Base-by-base conservation (phyloP, 257 asterid genomes). In the Eustoma russellianum region DNA sequence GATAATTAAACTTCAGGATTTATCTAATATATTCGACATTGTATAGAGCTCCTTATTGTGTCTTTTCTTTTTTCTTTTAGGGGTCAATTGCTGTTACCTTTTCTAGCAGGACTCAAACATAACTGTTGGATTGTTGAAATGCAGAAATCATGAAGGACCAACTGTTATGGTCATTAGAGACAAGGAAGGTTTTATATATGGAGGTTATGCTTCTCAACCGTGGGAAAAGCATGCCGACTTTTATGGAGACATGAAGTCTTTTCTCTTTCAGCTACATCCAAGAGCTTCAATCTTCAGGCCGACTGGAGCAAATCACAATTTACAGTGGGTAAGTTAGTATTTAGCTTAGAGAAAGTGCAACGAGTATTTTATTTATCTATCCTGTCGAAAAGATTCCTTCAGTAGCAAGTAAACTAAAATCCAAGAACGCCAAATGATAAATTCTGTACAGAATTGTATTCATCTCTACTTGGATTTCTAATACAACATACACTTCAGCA, bases 191-290 rank as follows among this genome's bases (percentile, higher is more conserved):
- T 70, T n/a, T 71, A 63, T 85, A 24, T 87, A 84, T 57, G 98
- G 95, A 60, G 98, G 98, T 64, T 85, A 80, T 69, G 97, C 95
- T 61, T 91, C 98, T 70, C 97, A 84, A 66, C 81, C 98, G 35
- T 87, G 98, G 98, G 97, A 87, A 65, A 82, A 68, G 53, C 98
- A 87, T 41, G 73, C 77, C 3, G 98, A 87, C 50, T 91, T 75
- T 71, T 87, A 77, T 55, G 97, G 97, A 48, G 93, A 91, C 67
- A 64, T 91, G 88, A 87, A 74, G 66, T 82, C 83, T 52, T 91
- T 87, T 54, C 77, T 87, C 30, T 91, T 91, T 68, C 98, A 87
- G 70, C 76, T 87, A 12, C 71, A 70, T 74, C 98, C 98, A 5
- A 77, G 66, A 65, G 89, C 97, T 62, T 78, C 97, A 13, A 68